phyloP scores from a whole-genome alignment of 2,329 filamentous ascomycete species.

The Trichoderma sp. region DNA sequence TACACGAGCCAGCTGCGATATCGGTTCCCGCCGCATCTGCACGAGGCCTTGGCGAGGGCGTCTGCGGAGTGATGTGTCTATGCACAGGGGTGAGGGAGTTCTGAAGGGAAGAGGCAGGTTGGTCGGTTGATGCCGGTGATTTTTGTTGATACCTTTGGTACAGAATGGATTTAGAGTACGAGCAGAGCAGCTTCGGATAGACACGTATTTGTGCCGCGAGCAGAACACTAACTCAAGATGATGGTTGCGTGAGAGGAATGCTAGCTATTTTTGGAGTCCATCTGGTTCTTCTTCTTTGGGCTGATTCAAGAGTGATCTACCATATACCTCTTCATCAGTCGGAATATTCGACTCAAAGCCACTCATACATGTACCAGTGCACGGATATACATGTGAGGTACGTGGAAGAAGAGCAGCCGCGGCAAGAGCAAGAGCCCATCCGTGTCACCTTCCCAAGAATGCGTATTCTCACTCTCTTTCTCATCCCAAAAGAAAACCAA shows the following conservation, averaged over 20 bases:
- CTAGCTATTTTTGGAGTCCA: background rate
- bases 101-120: no score
- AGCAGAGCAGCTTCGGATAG: background rate
- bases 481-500: background rate
- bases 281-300: no score
- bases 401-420: background rate
- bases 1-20: slow-evolving; percentile 93
- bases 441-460: background rate
- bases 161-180: slow-evolving; percentile 7
- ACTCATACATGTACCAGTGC: no score
- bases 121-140: background rate
- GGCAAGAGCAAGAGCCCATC: background rate
- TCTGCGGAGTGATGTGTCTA: slow-evolving; percentile 61
- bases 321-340: background rate
- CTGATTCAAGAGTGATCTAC: no score
- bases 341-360: background rate
- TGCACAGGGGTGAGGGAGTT: no score
- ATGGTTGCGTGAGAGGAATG: background rate
- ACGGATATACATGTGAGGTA: no score
- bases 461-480: background rate
- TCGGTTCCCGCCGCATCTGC: slow-evolving; percentile 81
- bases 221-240: background rate
- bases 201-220: background rate
- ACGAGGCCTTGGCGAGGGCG: slow-evolving; percentile 83
- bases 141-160: slow-evolving; percentile 22